A percentile compares a stretch with the other conserved stretches of the same genome.
These are phyloP conservation scores for Rosellinia necatrix DNA, from an alignment of 2,329 filamentous ascomycete species.

Conservation along the genomic window DNA sequence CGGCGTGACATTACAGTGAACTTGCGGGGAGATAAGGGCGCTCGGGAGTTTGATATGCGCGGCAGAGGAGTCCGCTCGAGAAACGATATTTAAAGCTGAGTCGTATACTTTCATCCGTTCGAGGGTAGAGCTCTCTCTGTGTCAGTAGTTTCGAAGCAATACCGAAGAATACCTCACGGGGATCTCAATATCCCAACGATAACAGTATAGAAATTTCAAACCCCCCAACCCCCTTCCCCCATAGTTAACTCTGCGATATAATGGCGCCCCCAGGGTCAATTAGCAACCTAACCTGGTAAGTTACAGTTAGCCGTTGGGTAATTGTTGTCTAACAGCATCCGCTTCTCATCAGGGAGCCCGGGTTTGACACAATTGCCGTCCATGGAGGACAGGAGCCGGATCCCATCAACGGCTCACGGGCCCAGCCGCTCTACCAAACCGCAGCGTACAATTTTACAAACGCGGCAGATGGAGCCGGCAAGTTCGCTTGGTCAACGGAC, in stretches of 20 bases:
- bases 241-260: conserved; percentile 10
- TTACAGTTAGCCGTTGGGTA: conserved; percentile 1
- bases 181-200: not conserved
- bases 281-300: conserved; percentile 41
- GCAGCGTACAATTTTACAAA: conserved; percentile 43
- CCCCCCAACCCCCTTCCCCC: too few species aligned
- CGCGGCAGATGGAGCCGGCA: conserved; percentile 45
- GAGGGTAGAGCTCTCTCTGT: not conserved
- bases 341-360: conserved; percentile 33
- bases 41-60: conserved; percentile 3
- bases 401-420: conserved; percentile 39
- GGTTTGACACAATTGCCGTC: conserved; percentile 39
- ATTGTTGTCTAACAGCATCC: conserved; percentile 24
- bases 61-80: not conserved
- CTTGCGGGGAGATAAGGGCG: conserved; percentile 14
- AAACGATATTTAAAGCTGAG: not conserved
- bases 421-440: conserved; percentile 39
- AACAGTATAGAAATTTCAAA: not conserved
- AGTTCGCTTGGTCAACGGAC: conserved; percentile 44
- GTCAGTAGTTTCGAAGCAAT: not conserved
- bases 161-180: not conserved
- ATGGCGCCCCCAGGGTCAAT: conserved; percentile 42
- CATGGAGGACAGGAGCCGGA: conserved; percentile 42
- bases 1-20: conserved; percentile 14
- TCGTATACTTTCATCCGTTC: not conserved